phyloP scores from a whole-genome alignment of 2,329 filamentous ascomycete species.

The Fusarium sp. region DNA sequence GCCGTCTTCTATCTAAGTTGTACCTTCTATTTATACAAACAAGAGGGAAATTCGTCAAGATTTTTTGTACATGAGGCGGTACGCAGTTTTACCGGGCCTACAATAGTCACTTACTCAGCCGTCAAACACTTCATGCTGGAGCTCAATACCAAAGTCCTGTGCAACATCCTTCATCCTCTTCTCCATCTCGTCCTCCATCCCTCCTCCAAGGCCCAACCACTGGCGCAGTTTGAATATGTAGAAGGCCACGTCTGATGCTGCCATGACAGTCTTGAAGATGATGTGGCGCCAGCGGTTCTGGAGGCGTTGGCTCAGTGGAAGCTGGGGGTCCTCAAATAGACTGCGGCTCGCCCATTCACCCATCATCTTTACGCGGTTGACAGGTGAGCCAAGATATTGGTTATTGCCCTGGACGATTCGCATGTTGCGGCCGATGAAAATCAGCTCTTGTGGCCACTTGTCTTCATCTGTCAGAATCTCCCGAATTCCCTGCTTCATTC shows the following conservation, averaged over 20 bases:
- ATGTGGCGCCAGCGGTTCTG: constrained; percentile 81
- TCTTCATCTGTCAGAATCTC: constrained; percentile 85
- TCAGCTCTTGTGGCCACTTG: constrained; percentile 89
- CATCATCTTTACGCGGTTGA: constrained; percentile 95
- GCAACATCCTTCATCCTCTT: constrained; percentile 87
- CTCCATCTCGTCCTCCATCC: constrained; percentile 97
- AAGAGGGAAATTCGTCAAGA: constrained; percentile 14
- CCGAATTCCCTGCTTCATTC: constrained; percentile 77
- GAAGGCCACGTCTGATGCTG: constrained; percentile 84
- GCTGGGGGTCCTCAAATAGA: constrained; percentile 79
- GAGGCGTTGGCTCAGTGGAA: constrained; percentile 72
- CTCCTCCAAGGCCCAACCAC: constrained; percentile 79
- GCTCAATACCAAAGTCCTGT: constrained; percentile 89
- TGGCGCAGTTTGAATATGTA: constrained; percentile 85
- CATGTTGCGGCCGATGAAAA: constrained; percentile 93
- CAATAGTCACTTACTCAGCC: constrained; percentile 64
- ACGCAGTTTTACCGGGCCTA: background rate
- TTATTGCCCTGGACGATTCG: constrained; percentile 95
- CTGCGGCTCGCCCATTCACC: constrained; percentile 89
- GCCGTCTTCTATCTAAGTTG: constrained; percentile 31
- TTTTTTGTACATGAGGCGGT: constrained; percentile 20
- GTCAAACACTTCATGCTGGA: constrained; percentile 90
- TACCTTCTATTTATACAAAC: constrained; percentile 20
- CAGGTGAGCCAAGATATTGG: constrained; percentile 88
- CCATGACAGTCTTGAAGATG: constrained; percentile 83